Conservation (phyloP, 169 alveolate species). For the Plasmodium vinckei region DNA sequence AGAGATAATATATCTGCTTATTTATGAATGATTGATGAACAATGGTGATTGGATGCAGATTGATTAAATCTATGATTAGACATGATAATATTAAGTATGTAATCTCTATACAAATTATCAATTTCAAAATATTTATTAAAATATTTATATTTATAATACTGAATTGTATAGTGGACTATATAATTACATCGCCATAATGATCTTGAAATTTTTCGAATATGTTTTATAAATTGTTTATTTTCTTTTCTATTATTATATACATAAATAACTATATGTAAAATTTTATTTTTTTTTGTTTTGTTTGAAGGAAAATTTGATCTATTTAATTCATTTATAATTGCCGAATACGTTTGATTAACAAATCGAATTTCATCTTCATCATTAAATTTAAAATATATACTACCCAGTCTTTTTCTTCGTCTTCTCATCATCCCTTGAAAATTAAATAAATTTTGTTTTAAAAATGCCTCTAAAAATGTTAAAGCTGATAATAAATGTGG, state of each 20-base stretch:
- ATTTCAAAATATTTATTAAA: constrained; percentile 56
- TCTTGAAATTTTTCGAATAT: constrained; percentile 59
- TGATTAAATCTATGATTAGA: constrained; percentile 23
- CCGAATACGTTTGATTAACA: constrained; percentile 24
- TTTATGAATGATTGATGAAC: too few species aligned
- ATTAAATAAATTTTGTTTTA: constrained; percentile 50
- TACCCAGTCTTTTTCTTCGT: constrained; percentile 55
- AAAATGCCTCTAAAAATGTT: constrained; percentile 58
- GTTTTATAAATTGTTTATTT: constrained; percentile 56
- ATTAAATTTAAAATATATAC: constrained; percentile 45
- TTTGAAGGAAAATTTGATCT: background rate
- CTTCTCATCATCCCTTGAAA: constrained; percentile 75
- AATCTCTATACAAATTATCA: constrained; percentile 60
- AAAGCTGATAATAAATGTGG: constrained; percentile 46
- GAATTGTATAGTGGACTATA: constrained; percentile 47
- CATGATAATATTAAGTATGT: constrained; percentile 29
- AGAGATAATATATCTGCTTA: too few species aligned
- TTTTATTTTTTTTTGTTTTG: background rate
- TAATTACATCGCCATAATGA: constrained; percentile 69
- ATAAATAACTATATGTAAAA: constrained; percentile 60
- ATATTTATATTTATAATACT: constrained; percentile 51
- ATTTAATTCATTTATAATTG: constrained; percentile 32
- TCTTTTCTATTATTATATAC: constrained; percentile 60
- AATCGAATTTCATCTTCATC: constrained; percentile 57
- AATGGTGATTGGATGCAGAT: background rate